phyloP scores from a whole-genome alignment of 768 basidiomycete genomes.

The Suillus luteus region DNA sequence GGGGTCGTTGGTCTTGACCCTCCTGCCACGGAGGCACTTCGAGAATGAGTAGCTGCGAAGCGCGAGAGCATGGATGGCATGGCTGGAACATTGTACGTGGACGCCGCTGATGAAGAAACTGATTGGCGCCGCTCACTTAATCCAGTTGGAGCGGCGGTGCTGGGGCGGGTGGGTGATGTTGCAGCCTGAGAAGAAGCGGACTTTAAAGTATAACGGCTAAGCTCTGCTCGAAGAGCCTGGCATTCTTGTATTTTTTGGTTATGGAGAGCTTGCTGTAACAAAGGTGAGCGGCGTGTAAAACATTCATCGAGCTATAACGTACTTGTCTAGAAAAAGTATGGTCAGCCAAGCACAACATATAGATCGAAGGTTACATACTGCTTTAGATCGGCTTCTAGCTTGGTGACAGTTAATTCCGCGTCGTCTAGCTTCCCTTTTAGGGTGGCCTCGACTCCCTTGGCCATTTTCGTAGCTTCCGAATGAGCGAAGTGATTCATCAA shows the following conservation, averaged over 20 bases:
- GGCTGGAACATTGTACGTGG: constrained; percentile 36
- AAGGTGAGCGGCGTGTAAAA: constrained; percentile 18
- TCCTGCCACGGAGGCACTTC: constrained; percentile 58
- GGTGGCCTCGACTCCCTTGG: constrained; percentile 61
- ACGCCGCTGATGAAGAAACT: constrained; percentile 33
- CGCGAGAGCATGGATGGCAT: constrained; percentile 53
- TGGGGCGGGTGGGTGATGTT: constrained; percentile 27
- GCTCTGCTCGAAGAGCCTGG: constrained; percentile 65
- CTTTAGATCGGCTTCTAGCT: constrained; percentile 70
- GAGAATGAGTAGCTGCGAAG: constrained; percentile 53
- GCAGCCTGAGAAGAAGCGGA: constrained; percentile 24
- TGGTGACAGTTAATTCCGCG: constrained; percentile 54
- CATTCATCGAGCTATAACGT: constrained; percentile 33
- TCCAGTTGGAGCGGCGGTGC: constrained; percentile 29
- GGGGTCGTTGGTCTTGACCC: constrained; percentile 36
- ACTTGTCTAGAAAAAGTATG: constrained; percentile 54
- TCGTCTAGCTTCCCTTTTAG: constrained; percentile 70
- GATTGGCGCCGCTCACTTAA: constrained; percentile 34
- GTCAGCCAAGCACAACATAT: constrained; percentile 22
- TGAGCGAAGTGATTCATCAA: constrained; percentile 81
- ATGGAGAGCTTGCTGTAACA: constrained; percentile 56
- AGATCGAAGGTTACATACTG: constrained; percentile 50
- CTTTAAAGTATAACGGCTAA: constrained; percentile 50
- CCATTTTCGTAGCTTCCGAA: constrained; percentile 70
- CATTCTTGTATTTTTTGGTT: constrained; percentile 72